Conservation (phyloP, 2,329 filamentous ascomycete genomes). For the Aspergillus intermedius region DNA sequence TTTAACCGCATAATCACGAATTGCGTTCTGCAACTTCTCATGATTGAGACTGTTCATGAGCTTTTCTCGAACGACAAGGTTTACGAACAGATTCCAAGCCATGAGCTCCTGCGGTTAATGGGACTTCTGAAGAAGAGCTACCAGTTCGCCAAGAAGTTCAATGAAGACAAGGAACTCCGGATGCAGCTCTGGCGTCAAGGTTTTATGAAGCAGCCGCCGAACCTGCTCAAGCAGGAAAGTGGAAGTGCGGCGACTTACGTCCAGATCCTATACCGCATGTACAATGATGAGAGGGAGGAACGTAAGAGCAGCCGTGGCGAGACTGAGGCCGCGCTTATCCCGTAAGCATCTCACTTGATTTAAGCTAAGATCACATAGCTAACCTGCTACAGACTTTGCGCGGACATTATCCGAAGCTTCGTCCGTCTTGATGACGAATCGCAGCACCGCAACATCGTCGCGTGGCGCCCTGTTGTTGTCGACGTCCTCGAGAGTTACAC, state of each 20-base stretch:
- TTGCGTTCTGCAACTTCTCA: slow-evolving; percentile 92
- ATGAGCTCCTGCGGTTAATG: slow-evolving; percentile 88
- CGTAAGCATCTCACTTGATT: slow-evolving; percentile 40
- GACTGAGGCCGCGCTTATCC: slow-evolving; percentile 86
- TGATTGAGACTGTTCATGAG: slow-evolving; percentile 99
- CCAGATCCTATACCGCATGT: slow-evolving; percentile 94
- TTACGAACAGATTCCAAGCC: slow-evolving; percentile 84
- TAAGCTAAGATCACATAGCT: slow-evolving; percentile 7
- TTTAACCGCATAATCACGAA: slow-evolving; percentile 99
- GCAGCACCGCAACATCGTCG: slow-evolving; percentile 92
- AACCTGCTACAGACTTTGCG: slow-evolving; percentile 58
- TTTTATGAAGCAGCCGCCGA: slow-evolving; percentile 99
- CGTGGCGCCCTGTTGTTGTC: slow-evolving; percentile 94
- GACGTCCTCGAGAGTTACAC: slow-evolving; percentile 92
- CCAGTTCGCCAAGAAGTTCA: slow-evolving; percentile 94
- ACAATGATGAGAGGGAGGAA: slow-evolving; percentile 79
- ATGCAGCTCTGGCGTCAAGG: slow-evolving; percentile 94
- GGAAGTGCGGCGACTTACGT: slow-evolving; percentile 93
- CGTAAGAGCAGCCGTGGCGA: slow-evolving; percentile 70
- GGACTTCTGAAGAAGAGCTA: slow-evolving; percentile 89
- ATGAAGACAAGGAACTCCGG: slow-evolving; percentile 90
- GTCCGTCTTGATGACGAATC: slow-evolving; percentile 86
- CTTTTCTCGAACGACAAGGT: slow-evolving; percentile 96
- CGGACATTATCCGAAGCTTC: slow-evolving; percentile 85
- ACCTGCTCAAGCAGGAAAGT: slow-evolving; percentile 92